Percentiles rank a stretch among this genome's conserved stretches.
These are phyloP conservation scores for Talaromyces verruculosus DNA, from an alignment of 2,329 filamentous ascomycete genomes.

Conservation along the genomic window DNA sequence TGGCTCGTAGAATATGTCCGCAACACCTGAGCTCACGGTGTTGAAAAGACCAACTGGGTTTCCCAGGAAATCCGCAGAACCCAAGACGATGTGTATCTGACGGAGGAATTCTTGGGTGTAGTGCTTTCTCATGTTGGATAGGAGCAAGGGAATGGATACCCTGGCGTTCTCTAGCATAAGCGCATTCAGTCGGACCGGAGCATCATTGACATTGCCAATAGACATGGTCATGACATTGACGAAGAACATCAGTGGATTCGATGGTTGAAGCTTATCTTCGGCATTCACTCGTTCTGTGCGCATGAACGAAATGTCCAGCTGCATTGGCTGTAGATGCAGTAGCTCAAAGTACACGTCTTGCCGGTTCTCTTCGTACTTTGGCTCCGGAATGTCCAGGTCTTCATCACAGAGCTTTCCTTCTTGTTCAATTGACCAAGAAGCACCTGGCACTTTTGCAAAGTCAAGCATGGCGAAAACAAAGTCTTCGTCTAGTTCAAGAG, in stretches of 20 bases:
- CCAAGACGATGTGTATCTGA: slow-evolving; percentile 95
- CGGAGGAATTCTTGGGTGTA: slow-evolving; percentile 96
- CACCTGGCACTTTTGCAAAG: slow-evolving; percentile 88
- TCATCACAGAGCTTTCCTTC: slow-evolving; percentile 88
- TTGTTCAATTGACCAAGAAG: slow-evolving; percentile 79
- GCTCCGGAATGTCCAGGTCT: slow-evolving; percentile 86
- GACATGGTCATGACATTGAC: slow-evolving; percentile 99
- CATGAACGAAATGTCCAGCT: slow-evolving; percentile 94
- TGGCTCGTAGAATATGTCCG: slow-evolving; percentile 98
- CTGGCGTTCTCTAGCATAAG: slow-evolving; percentile 93
- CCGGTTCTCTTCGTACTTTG: slow-evolving; percentile 75
- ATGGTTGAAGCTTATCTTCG: slow-evolving; percentile 86
- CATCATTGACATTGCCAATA: slow-evolving; percentile 98
- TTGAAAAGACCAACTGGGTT: slow-evolving; percentile 98
- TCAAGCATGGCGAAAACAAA: slow-evolving; percentile 96
- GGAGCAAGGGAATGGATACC: slow-evolving; percentile 78
- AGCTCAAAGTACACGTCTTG: slow-evolving; percentile 98
- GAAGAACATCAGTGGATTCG: slow-evolving; percentile 97
- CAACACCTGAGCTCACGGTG: slow-evolving; percentile 94
- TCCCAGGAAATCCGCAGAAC: slow-evolving; percentile 94
- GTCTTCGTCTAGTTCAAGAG: slow-evolving; percentile 93
- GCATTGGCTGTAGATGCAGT: slow-evolving; percentile 96
- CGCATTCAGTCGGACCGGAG: slow-evolving; percentile 88
- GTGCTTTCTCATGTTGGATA: slow-evolving; percentile 85
- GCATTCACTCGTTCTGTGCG: slow-evolving; percentile 94